Evolutionary conservation across 495 filamentous ascomycete genomes (phyloP), one percentile per base, ranked within the genome.

Genomic region (Aeminium ludgeri): DNA sequence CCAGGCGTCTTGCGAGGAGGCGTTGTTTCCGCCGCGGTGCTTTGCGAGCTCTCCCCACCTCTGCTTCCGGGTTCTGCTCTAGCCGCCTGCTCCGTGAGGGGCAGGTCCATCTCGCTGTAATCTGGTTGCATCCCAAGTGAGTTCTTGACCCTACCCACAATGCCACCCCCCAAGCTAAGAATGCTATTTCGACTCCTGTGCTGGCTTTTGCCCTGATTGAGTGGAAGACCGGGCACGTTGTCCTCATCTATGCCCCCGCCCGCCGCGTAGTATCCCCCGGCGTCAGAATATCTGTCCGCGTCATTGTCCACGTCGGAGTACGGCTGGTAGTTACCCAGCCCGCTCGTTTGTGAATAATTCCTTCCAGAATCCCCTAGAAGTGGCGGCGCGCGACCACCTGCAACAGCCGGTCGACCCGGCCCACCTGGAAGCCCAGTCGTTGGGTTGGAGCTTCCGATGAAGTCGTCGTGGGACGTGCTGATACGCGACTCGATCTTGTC

Each of bases 41-140:
- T 40, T n/a, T 25, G 25, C 11, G 6, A 13, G 34, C 11, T 29
- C 45, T 75, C 71, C 34, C 73, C 63, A 52, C 69, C 66, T 20
- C 59, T 65, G 25, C 50, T 68, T 31, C 80, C 70, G 23, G 23
- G 23, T 8, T 25, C 23, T 25, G 23, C 23, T 25, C 23, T 25
- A 25, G 23, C 23, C 3, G 23, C 23, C 15, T 78, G 59, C 50
- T 95, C 86, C 15, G 85, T 96, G 53, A 99, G 63, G 11, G 91
- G 91, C 29, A 96, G 68, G 53, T 99, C 86, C 91, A 99, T 96
- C 57, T 95, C 91, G 37, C 85, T 91, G 61, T 96, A 95, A 34
- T 89, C 77, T 38, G 82, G 76, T 10, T 72, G 76, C 82, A 93
- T 91, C 35, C 89, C 89, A 39, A 96, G 64, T 73, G 81, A 85